A percentile compares a stretch with the other conserved stretches of the same genome.
Conservation (phyloP, 2,329 filamentous ascomycete species). For the Gliomastix tumulicola region DNA sequence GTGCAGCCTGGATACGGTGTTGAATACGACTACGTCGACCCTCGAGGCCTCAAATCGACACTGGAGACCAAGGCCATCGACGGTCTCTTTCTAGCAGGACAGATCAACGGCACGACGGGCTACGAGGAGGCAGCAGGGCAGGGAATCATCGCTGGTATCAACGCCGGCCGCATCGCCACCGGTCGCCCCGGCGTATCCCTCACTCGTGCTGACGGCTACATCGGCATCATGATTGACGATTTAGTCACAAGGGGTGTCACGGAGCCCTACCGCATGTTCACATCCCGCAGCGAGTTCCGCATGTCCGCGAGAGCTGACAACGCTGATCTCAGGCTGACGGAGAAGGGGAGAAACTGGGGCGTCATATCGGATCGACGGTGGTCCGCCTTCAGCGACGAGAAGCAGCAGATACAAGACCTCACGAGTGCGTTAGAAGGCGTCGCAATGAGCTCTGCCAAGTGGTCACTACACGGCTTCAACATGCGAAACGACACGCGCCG, state of each 20-base stretch:
- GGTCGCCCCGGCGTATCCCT: conserved; percentile 60
- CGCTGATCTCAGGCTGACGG: conserved; percentile 79
- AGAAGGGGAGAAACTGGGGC: conserved; percentile 67
- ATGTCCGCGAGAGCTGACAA: conserved; percentile 92
- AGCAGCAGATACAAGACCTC: conserved; percentile 61
- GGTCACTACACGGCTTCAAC: conserved; percentile 64
- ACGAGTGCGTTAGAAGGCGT: conserved; percentile 51
- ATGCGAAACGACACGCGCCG: conserved; percentile 59
- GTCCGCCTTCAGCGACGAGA: conserved; percentile 59
- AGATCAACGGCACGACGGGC: conserved; percentile 97
- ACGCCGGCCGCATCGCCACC: conserved; percentile 76
- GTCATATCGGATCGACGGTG: conserved; percentile 76
- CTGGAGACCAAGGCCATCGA: conserved; percentile 89
- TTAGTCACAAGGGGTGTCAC: conserved; percentile 94
- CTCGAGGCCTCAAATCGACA: conserved; percentile 77
- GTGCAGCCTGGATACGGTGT: conserved; percentile 94
- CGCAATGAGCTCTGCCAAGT: conserved; percentile 53
- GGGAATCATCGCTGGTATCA: conserved; percentile 86
- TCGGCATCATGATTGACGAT: conserved; percentile 98
- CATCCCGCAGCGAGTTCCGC: conserved; percentile 88
- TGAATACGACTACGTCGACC: conserved; percentile 98
- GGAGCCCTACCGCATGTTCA: conserved; percentile 98
- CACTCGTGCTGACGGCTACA: conserved; percentile 83
- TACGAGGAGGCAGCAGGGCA: conserved; percentile 97
- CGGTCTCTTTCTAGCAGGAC: conserved; percentile 86